These are phyloP conservation scores for Macadamia tetraphylla DNA, from an alignment of 164 flowering plant species.

Conservation along the genomic window DNA sequence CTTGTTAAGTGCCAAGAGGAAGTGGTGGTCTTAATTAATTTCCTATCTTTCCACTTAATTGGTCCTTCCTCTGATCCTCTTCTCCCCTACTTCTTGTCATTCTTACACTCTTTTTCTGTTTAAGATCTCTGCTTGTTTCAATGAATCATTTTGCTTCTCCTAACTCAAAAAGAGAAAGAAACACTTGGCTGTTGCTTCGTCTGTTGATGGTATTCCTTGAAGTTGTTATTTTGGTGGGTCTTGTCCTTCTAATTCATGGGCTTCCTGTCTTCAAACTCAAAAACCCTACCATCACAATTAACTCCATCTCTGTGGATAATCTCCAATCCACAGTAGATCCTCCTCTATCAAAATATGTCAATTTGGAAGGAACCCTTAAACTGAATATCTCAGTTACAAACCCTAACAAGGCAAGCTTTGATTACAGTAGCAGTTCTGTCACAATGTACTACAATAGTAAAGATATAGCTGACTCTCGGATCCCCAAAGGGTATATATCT, in stretches of 20 bases:
- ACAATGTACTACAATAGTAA: constrained; percentile 42
- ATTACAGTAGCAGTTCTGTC: constrained; percentile 41
- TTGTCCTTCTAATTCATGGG: constrained; percentile 39
- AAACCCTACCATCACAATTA: constrained; percentile 38
- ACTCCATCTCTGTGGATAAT: constrained; percentile 30
- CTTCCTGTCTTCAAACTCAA: constrained; percentile 71
- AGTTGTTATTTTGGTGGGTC: constrained; percentile 14
- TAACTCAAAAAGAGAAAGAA: constrained; percentile 8
- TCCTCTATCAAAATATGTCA: constrained; percentile 18
- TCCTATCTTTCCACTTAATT: too few species aligned
- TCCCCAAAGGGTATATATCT: constrained; percentile 50
- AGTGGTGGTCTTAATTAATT: too few species aligned
- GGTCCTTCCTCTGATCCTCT: too few species aligned
- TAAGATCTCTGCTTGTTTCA: too few species aligned
- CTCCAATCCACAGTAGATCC: constrained; percentile 30
- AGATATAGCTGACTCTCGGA: constrained; percentile 52
- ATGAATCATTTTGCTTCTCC: constrained; percentile 12
- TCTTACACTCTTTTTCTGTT: too few species aligned
- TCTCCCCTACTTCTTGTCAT: too few species aligned
- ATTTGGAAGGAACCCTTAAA: constrained; percentile 48
- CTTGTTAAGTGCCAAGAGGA: too few species aligned
- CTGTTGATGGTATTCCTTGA: constrained; percentile 2
- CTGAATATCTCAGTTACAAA: constrained; percentile 45
- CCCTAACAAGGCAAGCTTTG: constrained; percentile 66
- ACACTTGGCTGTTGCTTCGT: constrained; percentile 13